phyloP scores from a whole-genome alignment of 345 rosid genomes.

The Arabidopsis arenosa region DNA sequence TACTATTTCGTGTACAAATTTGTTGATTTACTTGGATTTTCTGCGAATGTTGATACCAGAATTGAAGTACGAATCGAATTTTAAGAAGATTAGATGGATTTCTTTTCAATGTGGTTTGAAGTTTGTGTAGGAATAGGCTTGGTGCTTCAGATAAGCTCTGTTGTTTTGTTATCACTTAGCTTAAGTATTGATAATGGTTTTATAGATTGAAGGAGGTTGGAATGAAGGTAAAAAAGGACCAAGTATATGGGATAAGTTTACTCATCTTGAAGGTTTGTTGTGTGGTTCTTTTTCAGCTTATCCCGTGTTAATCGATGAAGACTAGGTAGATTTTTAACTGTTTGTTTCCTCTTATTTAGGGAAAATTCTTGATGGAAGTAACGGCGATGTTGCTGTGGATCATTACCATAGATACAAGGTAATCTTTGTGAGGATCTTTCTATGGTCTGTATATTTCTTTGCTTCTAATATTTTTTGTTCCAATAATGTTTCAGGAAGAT shows the following conservation, averaged over 20 bases:
- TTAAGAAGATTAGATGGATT: neutral
- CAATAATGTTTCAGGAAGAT: conserved; percentile 69
- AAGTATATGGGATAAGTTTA: conserved; percentile 84
- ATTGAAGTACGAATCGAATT: neutral
- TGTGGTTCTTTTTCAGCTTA: conserved; percentile 6
- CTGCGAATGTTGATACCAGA: conserved; percentile 3
- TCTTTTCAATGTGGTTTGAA: conserved; percentile 7
- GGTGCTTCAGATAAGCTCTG: neutral
- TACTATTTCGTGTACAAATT: neutral
- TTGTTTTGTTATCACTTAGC: neutral
- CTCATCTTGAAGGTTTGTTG: conserved; percentile 62
- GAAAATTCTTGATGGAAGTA: conserved; percentile 70
- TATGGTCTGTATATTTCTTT: conserved; percentile 17
- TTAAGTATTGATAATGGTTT: conserved; percentile 21
- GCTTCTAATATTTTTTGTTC: conserved; percentile 35
- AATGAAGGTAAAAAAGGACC: conserved; percentile 79
- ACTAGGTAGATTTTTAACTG: neutral
- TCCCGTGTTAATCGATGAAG: neutral
- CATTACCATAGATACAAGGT: conserved; percentile 76
- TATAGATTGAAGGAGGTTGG: conserved; percentile 89
- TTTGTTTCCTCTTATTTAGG: conserved; percentile 49
- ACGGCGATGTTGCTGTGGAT: conserved; percentile 78
- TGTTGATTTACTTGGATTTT: neutral
- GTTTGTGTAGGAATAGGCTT: neutral
- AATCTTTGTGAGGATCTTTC: neutral